Evolutionary conservation across 2,329 filamentous ascomycete genomes (phyloP).

Genomic region (Aspergillus sojae): DNA sequence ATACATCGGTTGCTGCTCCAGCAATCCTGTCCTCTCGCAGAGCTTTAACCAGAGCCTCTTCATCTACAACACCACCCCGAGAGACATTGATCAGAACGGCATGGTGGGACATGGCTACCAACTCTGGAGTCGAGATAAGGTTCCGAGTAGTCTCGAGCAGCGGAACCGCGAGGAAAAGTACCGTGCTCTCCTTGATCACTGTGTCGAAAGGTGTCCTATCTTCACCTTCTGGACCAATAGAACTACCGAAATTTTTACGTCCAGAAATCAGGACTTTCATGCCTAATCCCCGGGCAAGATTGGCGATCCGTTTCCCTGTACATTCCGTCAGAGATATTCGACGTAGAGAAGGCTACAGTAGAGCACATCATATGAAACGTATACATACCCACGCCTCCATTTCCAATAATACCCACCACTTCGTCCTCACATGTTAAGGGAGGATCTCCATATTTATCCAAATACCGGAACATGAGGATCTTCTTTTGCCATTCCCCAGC

Average conservation of each 20-base stretch:
- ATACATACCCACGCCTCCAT: conserved; percentile 49
- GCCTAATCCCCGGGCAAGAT: conserved; percentile 48
- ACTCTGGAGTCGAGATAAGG: conserved; percentile 41
- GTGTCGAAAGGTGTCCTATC: conserved; percentile 31
- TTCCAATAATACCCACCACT: conserved; percentile 53
- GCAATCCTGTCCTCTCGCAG: conserved; percentile 49
- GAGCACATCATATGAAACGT: background rate
- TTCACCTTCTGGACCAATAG: conserved; percentile 10
- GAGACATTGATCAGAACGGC: conserved; percentile 54
- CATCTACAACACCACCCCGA: conserved; percentile 56
- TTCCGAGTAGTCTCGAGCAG: conserved; percentile 35
- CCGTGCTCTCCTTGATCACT: conserved; percentile 32
- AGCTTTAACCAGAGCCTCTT: conserved; percentile 50
- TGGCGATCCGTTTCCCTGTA: conserved; percentile 46
- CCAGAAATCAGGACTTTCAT: conserved; percentile 55
- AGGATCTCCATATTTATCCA: conserved; percentile 32
- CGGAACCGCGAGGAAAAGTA: conserved; percentile 36
- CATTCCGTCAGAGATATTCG: conserved; percentile 2
- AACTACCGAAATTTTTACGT: conserved; percentile 40
- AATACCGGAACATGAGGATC: conserved; percentile 33
- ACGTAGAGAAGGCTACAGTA: background rate
- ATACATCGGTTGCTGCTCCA: conserved; percentile 57
- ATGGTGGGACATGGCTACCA: conserved; percentile 48
- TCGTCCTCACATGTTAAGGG: conserved; percentile 53
- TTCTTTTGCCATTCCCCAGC: conserved; percentile 47